Evolutionary conservation across 2,329 filamentous ascomycete genomes (phyloP).

Genomic region (Colletotrichum sp.): DNA sequence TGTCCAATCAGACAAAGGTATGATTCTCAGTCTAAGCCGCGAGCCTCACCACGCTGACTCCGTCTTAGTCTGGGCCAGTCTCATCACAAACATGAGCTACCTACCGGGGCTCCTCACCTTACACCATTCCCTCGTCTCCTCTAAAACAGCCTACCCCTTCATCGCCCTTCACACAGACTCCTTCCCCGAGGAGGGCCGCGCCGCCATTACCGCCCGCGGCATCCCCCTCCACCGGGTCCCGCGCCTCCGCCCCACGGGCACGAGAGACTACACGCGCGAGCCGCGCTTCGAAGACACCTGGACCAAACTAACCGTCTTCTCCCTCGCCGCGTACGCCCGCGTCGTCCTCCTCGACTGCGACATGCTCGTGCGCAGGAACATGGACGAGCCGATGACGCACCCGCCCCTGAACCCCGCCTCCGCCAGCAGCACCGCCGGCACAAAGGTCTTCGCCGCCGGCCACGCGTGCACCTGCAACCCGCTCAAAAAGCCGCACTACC

Average conservation of each 20-base stretch:
- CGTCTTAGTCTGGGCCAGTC: not conserved
- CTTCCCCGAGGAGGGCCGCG: not conserved
- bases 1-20: not conserved
- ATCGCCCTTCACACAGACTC: not conserved
- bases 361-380: conserved; percentile 83
- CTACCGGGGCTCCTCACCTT: not conserved
- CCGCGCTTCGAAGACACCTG: not conserved
- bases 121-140: not conserved
- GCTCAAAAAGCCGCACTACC: conserved; percentile 78
- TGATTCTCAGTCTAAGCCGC: fast-evolving
- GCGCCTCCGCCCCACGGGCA: not conserved
- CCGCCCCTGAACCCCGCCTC: conserved; percentile 64
- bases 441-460: conserved; percentile 74
- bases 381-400: conserved; percentile 90
- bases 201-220: not conserved
- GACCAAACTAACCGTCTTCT: conserved; percentile 51
- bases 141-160: not conserved
- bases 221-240: not conserved
- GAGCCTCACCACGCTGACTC: not conserved
- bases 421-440: conserved; percentile 21
- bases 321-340: conserved; percentile 75
- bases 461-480: conserved; percentile 90
- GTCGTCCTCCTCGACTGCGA: conserved; percentile 87
- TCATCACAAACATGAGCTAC: not conserved
- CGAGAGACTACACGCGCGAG: not conserved